Conservation (phyloP, 345 rosid species). For the Cardamine occulta region DNA sequence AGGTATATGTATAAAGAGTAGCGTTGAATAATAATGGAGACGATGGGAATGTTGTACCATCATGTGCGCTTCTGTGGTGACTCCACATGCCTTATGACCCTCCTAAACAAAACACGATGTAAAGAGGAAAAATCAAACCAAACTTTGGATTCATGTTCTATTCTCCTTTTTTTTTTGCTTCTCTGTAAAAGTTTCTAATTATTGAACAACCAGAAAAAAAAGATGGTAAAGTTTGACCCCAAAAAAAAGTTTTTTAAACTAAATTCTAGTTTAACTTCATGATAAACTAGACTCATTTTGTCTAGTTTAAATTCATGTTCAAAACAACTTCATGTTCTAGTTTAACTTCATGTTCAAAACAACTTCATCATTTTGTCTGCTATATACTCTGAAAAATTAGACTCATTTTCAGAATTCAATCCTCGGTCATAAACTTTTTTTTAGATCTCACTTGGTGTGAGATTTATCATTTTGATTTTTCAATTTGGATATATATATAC, state of each 20-base stretch:
- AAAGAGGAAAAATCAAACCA: conserved; percentile 14
- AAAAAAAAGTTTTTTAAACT: not conserved
- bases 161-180: conserved; percentile 26
- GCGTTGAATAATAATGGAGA: conserved; percentile 38
- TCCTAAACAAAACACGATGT: conserved; percentile 27
- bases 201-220: conserved; percentile 21
- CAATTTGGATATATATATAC: too few relatives aligned
- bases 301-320: too few relatives aligned
- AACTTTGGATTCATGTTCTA: conserved; percentile 36
- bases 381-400: not conserved
- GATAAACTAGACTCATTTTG: too few relatives aligned
- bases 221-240: conserved; percentile 9
- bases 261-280: not conserved
- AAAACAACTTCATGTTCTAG: not conserved
- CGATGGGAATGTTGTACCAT: conserved; percentile 38
- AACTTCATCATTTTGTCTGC: not conserved
- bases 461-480: not conserved
- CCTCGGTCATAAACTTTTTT: not conserved
- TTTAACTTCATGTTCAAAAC: too few relatives aligned
- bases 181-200: conserved; percentile 34
- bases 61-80: conserved; percentile 40
- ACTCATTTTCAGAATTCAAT: not conserved
- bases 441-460: not conserved
- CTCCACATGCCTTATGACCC: conserved; percentile 44
- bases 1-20: conserved; percentile 1